phyloP scores from a whole-genome alignment of 768 basidiomycete species.

The Mycena leptocephala region DNA sequence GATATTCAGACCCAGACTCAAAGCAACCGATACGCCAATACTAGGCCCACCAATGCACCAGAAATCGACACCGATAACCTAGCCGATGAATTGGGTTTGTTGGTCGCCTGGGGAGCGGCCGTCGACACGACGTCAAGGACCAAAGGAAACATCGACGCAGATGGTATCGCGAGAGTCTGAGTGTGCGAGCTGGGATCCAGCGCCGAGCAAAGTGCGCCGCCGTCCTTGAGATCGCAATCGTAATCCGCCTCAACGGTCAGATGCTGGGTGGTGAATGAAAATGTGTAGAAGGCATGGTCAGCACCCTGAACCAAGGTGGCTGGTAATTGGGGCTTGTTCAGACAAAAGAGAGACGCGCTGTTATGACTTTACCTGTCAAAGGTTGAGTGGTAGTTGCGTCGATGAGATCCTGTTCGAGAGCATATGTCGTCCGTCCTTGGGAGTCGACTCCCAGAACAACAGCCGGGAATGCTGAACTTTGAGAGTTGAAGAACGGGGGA shows the following conservation, averaged over 20 bases:
- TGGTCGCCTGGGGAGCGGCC: not conserved
- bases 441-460: constrained; percentile 21
- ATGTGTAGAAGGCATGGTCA: not conserved
- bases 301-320: not conserved
- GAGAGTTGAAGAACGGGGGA: not conserved
- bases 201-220: not conserved
- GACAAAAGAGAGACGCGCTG: not conserved
- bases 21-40: not conserved
- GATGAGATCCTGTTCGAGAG: not conserved
- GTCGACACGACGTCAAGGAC: not conserved
- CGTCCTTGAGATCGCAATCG: not conserved
- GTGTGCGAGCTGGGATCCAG: not conserved
- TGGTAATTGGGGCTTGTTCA: not conserved
- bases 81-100: not conserved
- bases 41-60: not conserved
- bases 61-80: not conserved
- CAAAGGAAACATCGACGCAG: not conserved
- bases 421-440: constrained; percentile 18
- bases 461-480: not conserved
- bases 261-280: not conserved
- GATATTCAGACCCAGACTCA: not conserved
- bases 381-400: not conserved
- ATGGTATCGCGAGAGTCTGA: not conserved
- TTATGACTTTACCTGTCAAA: not conserved
- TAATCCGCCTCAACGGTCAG: not conserved